Evolutionary conservation across 2,329 filamentous ascomycete species (phyloP).

Genomic region (Aspergillus chevalieri): DNA sequence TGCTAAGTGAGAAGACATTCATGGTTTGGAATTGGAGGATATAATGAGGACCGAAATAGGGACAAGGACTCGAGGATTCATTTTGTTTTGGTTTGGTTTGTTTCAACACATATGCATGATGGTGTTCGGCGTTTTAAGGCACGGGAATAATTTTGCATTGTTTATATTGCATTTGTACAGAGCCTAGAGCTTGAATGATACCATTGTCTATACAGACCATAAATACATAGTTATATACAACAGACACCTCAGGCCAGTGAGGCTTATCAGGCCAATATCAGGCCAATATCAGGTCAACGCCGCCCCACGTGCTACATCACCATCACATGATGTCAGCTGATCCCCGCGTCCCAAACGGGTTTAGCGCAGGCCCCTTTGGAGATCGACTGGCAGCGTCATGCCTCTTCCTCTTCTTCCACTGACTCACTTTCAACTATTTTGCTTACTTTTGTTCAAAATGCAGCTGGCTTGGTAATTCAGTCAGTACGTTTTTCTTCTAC

Average conservation of each 20-base stretch:
- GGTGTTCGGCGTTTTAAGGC: background rate
- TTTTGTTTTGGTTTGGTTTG: background rate
- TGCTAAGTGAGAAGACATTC: constrained; percentile 6
- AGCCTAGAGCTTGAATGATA: too few species aligned
- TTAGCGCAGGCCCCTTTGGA: background rate
- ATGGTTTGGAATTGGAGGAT: constrained; percentile 14
- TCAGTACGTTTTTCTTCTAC: too few species aligned
- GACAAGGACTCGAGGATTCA: too few species aligned
- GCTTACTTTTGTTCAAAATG: background rate
- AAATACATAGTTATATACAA: too few species aligned
- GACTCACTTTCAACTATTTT: background rate
- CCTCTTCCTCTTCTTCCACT: background rate
- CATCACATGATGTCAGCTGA: background rate
- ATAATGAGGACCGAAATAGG: background rate
- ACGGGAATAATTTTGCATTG: background rate
- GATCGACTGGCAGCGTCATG: background rate
- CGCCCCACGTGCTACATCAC: background rate
- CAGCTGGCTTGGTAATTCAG: too few species aligned
- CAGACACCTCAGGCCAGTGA: too few species aligned
- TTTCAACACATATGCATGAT: background rate
- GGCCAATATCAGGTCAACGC: background rate
- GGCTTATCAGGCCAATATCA: background rate
- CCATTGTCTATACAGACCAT: too few species aligned
- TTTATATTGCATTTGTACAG: background rate
- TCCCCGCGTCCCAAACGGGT: background rate